These are phyloP conservation scores for Hymenoscyphus repandus DNA, from an alignment of 2,329 filamentous ascomycete species.

Conservation along the genomic window DNA sequence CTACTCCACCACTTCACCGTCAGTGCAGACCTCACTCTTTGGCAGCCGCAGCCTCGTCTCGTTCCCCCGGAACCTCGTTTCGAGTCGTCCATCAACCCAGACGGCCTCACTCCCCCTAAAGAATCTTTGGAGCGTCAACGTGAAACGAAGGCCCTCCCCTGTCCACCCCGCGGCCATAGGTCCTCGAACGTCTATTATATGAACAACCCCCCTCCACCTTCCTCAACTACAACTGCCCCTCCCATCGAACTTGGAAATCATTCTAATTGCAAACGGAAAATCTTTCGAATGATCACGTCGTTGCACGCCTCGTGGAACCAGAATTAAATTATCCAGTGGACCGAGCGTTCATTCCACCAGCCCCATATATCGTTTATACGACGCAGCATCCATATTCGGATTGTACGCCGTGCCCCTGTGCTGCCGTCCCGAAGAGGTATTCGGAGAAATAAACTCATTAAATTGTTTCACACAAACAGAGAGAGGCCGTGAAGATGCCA, in stretches of 20 bases:
- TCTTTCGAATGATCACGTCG: neutral
- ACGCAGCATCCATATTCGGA: neutral
- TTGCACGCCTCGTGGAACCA: neutral
- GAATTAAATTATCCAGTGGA: neutral
- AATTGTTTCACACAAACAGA: neutral
- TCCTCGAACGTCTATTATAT: neutral
- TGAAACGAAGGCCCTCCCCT: neutral
- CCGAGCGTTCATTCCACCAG: neutral
- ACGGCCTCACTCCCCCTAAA: neutral
- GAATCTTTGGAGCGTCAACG: neutral
- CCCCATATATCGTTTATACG: neutral
- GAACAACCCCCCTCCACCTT: too few species aligned
- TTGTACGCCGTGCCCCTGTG: neutral
- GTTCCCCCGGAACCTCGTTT: too few species aligned
- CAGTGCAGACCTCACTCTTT: too few species aligned
- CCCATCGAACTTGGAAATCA: too few species aligned
- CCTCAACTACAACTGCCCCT: too few species aligned
- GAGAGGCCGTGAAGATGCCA: conserved; percentile 1
- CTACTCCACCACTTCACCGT: too few species aligned
- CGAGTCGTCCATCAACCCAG: too few species aligned
- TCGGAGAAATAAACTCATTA: neutral
- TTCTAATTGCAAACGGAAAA: neutral
- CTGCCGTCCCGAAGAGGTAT: neutral
- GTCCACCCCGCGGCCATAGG: neutral
- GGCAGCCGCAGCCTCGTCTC: too few species aligned